phyloP scores from a whole-genome alignment of 1,284 basidiomycete species.

The Cryptococcus deneoformans region DNA sequence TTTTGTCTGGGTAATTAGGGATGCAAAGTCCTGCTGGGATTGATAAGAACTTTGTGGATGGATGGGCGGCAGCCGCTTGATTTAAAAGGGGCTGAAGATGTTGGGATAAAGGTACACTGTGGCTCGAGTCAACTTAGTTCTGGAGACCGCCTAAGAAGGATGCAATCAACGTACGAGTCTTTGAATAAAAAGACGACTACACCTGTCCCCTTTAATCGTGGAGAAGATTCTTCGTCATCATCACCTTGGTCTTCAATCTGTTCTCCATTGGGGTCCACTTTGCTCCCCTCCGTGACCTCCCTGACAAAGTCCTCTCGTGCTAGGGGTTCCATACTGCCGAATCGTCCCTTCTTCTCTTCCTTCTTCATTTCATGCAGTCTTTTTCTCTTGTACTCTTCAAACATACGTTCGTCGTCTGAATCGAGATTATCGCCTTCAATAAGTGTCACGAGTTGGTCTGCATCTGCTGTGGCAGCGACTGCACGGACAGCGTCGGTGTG shows the following conservation, averaged over 20 bases:
- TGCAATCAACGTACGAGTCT: too few species aligned
- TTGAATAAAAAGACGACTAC: conserved; percentile 52
- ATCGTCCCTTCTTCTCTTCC: conserved; percentile 65
- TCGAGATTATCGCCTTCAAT: conserved; percentile 67
- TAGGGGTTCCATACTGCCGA: conserved; percentile 90
- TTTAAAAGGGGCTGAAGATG: conserved; percentile 72
- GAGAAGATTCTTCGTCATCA: conserved; percentile 34
- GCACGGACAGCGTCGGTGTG: conserved; percentile 51
- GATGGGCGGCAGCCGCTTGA: conserved; percentile 73
- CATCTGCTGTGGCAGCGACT: conserved; percentile 54
- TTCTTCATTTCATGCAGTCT: conserved; percentile 65
- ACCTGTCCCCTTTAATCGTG: conserved; percentile 52
- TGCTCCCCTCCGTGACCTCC: conserved; percentile 95
- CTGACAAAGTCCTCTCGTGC: conserved; percentile 89
- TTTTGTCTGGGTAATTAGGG: conserved; percentile 87
- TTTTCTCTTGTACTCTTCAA: conserved; percentile 64
- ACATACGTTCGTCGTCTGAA: conserved; percentile 73
- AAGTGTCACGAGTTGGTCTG: conserved; percentile 61
- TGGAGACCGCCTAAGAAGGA: not conserved
- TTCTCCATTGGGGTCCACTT: conserved; percentile 63
- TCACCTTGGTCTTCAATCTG: conserved; percentile 35
- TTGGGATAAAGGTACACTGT: conserved; percentile 73
- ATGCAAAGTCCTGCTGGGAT: conserved; percentile 97
- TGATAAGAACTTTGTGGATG: conserved; percentile 91
- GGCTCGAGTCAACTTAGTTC: not conserved